A percentile compares a stretch with the other conserved stretches of the same genome.
Evolutionary conservation across 176 grass and related monocot genomes (phyloP).

Genomic region (Carex scoparia): DNA sequence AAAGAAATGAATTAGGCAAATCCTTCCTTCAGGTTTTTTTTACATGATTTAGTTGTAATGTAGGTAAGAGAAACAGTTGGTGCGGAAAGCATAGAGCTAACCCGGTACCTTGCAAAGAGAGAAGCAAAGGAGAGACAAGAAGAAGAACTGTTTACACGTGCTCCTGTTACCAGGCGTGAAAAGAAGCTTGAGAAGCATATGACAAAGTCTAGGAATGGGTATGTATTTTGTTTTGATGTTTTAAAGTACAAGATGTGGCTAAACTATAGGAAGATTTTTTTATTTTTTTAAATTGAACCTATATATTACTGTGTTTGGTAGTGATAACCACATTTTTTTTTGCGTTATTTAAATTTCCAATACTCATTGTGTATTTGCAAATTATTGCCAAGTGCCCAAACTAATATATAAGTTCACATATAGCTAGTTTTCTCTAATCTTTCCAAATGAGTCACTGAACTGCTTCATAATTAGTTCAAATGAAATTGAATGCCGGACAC

Average conservation of each 20-base stretch:
- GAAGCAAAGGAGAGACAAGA: conserved; percentile 56
- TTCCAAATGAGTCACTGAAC: not conserved
- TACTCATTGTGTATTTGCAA: not conserved
- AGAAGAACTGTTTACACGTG: conserved; percentile 70
- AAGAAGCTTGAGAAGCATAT: conserved; percentile 62
- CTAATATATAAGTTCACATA: not conserved
- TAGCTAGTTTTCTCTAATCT: not conserved
- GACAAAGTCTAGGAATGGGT: conserved; percentile 61
- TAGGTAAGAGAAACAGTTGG: conserved; percentile 66
- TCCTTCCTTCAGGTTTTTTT: not conserved
- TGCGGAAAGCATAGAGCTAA: conserved; percentile 75
- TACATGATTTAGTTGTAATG: conserved; percentile 5
- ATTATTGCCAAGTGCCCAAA: not conserved
- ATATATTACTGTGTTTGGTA: not conserved
- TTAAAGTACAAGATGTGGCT: not conserved
- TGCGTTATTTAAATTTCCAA: not conserved
- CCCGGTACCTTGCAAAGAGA: conserved; percentile 50
- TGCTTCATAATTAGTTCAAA: not conserved
- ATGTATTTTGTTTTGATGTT: conserved; percentile 20
- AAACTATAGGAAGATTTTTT: not conserved
- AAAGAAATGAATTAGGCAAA: not conserved
- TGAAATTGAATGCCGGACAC: not conserved
- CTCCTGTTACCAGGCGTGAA: conserved; percentile 68
- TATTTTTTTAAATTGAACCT: not conserved
- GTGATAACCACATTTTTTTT: not conserved